Percentiles rank a stretch among this genome's conserved stretches.
Evolutionary conservation across 306 rosid genomes (phyloP).

Genomic region (Pyrus betulifolia): DNA sequence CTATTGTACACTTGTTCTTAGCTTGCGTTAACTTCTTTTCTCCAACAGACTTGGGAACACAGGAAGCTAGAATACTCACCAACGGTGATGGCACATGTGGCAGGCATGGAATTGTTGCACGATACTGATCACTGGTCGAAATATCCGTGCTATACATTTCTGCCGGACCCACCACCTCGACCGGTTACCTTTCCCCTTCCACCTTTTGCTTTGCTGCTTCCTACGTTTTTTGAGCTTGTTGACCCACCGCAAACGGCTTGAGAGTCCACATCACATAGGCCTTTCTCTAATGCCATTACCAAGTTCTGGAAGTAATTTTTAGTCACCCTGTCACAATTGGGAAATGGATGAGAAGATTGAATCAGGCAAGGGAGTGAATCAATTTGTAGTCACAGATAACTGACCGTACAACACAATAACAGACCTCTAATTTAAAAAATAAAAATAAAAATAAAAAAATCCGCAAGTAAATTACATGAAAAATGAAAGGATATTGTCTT

Average conservation of each 20-base stretch:
- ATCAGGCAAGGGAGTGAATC: background rate
- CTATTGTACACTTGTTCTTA: background rate
- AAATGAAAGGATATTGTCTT: background rate
- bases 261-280: conserved; percentile 38
- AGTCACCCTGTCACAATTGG: conserved; percentile 6
- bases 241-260: background rate
- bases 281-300: conserved; percentile 57
- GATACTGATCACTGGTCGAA: background rate
- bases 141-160: background rate
- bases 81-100: background rate
- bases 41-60: background rate
- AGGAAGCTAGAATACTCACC: background rate
- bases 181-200: background rate
- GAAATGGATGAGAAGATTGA: background rate
- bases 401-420: background rate
- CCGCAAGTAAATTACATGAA: background rate
- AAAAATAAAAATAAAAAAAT: background rate
- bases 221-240: conserved; percentile 1
- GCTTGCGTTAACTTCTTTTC: background rate
- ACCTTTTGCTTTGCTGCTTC: background rate
- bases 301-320: conserved; percentile 34
- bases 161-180: conserved; percentile 9
- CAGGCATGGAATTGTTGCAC: background rate
- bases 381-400: background rate
- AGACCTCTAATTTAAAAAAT: background rate